Evolutionary conservation across 768 basidiomycete genomes (phyloP), one percentile per base, ranked within the genome.

Genomic region (Leccinum longicurvipes): DNA sequence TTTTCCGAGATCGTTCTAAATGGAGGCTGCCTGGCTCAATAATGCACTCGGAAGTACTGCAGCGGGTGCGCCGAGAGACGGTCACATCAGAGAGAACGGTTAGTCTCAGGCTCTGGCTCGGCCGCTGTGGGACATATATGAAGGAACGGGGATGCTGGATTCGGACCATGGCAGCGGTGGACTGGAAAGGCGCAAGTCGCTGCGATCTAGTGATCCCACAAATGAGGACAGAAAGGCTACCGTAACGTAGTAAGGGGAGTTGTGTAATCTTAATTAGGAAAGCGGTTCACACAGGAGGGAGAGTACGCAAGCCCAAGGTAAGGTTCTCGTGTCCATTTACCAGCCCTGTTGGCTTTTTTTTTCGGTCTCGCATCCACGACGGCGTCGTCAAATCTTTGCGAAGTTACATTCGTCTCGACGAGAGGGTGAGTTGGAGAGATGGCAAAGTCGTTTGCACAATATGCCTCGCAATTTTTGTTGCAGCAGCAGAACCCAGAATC

Each of bases 381-480:
- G 56, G 52, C 48, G 17, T 21, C 28, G 42, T 24, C 50, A 60
- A 41, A 21, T 45, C 27, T 51, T 51, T 54, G 46, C 32, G 47
- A n/a, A 54, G 47, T 53, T 51, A 28, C 58, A 53, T 58, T 64
- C 59, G 47, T 34, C 36, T 58, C 21, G 56, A 60, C 55, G 60
- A 63, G 59, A 27, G 61, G 52, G 62, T 21, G 60, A 54, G 61
- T 48, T 57, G 62, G 61, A 58, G 60, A 78, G 65, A 79, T 79
- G 79, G 80, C 85, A 48, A 80, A 86, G 61, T 87, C 89, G 34
- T 91, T 91, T 72, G 86, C 87, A 62, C 83, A 83, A 50, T 91
- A 88, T 75, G 89, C 89, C 49, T 91, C 89, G 44, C 88, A 90
- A 63, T 91, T 90, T 68, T 76, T 91, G 69, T 84, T 79, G 67